Conservation (phyloP, 495 filamentous ascomycete genomes). For the Aspergillus diversus region DNA sequence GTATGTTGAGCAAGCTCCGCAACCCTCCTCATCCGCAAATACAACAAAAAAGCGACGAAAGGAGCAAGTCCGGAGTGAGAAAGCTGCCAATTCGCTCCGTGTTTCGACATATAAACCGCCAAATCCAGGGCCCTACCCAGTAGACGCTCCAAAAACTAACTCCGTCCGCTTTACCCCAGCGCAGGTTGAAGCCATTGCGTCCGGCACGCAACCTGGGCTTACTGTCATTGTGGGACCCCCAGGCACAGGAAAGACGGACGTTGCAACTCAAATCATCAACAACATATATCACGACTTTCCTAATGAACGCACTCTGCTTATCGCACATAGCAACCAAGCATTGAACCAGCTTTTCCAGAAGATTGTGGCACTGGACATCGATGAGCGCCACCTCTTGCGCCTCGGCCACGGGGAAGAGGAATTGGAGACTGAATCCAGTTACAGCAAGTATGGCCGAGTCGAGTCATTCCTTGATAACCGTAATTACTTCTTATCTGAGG, state of each 20-base stretch:
- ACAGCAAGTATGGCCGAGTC: constrained; percentile 93
- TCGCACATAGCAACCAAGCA: constrained; percentile 97
- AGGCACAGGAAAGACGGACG: constrained; percentile 97
- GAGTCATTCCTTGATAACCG: constrained; percentile 95
- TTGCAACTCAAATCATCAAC: constrained; percentile 97
- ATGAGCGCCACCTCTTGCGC: constrained; percentile 90
- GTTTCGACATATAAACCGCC: constrained; percentile 92
- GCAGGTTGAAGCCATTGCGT: constrained; percentile 90
- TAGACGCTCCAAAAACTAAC: constrained; percentile 85
- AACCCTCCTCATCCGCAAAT: constrained; percentile 49
- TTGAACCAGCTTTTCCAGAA: constrained; percentile 99
- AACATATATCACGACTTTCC: constrained; percentile 99
- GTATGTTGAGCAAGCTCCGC: constrained; percentile 51
- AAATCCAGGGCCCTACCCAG: constrained; percentile 89
- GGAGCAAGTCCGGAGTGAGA: constrained; percentile 66
- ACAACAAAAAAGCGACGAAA: constrained; percentile 81
- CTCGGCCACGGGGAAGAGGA: constrained; percentile 96
- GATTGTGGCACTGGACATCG: constrained; percentile 91
- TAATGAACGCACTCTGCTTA: constrained; percentile 83
- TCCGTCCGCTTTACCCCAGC: constrained; percentile 84
- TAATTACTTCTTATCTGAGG: constrained; percentile 75
- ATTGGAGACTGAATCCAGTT: constrained; percentile 80
- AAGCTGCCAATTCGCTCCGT: constrained; percentile 66
- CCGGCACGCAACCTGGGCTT: constrained; percentile 91
- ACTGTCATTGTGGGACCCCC: constrained; percentile 95